These are phyloP conservation scores for Psidium guajava DNA, from an alignment of 345 rosid species.

Conservation along the genomic window DNA sequence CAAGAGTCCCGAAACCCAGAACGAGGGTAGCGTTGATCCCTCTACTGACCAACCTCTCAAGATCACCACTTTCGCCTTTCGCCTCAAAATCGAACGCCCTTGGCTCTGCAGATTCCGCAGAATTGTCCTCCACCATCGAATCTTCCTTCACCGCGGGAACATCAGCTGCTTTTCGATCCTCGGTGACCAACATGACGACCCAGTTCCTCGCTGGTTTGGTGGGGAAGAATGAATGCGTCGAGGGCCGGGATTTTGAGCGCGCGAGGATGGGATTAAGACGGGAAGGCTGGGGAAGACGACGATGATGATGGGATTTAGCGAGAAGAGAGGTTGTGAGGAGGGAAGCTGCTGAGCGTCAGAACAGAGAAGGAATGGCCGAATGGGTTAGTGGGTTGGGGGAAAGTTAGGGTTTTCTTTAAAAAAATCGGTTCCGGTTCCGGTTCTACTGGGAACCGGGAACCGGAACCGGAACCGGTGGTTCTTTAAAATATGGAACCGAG, in stretches of 20 bases:
- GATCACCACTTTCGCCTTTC: conserved; percentile 5
- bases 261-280: not conserved
- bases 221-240: not conserved
- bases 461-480: no score
- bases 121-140: conserved; percentile 5
- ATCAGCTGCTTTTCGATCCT: conserved; percentile 33
- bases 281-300: conserved; percentile 1
- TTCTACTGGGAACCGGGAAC: no score
- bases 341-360: conserved; percentile 8
- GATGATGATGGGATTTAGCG: not conserved
- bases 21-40: conserved; percentile 71
- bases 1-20: conserved; percentile 69
- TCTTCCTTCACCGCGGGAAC: not conserved
- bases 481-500: no score
- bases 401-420: no score
- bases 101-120: conserved; percentile 6
- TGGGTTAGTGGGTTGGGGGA: no score
- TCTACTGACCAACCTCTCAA: conserved; percentile 32
- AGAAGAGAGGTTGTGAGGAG: conserved; percentile 2
- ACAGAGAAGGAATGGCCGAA: no score
- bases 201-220: conserved; percentile 13
- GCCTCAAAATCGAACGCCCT: conserved; percentile 7
- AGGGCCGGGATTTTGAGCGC: not conserved
- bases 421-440: no score
- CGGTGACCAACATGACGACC: conserved; percentile 33